Evolutionary conservation across 2,329 filamentous ascomycete genomes (phyloP).

Genomic region (Neofusicoccum sp.): DNA sequence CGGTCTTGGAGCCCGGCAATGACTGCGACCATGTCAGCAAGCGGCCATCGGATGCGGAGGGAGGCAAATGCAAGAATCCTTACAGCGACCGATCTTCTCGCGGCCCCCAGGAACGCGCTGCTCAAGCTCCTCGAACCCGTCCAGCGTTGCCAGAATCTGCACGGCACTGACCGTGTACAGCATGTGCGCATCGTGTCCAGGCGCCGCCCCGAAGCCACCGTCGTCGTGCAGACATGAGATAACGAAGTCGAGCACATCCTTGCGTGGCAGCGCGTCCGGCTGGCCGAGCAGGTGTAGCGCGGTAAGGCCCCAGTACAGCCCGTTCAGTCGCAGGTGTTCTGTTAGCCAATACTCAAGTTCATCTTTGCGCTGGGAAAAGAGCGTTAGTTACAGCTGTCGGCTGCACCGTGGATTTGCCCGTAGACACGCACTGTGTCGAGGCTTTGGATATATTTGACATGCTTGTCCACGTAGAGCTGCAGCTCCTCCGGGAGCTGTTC

Average conservation of each 20-base stretch:
- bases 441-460: conserved; percentile 91
- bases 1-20: conserved; percentile 81
- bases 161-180: conserved; percentile 94
- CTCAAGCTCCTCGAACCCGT: conserved; percentile 84
- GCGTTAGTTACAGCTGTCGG: conserved; percentile 22
- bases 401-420: conserved; percentile 4
- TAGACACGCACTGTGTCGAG: conserved; percentile 72
- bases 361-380: conserved; percentile 69
- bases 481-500: conserved; percentile 49
- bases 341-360: conserved; percentile 98
- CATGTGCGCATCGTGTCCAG: conserved; percentile 94
- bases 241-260: conserved; percentile 87
- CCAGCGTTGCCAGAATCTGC: conserved; percentile 85
- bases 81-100: conserved; percentile 77
- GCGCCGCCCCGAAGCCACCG: conserved; percentile 92
- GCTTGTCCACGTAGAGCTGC: conserved; percentile 62
- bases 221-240: conserved; percentile 87
- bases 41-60: background rate
- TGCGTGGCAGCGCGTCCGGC: conserved; percentile 78
- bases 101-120: conserved; percentile 66
- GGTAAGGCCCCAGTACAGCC: conserved; percentile 94
- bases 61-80: conserved; percentile 40
- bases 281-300: conserved; percentile 82
- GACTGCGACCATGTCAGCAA: conserved; percentile 52
- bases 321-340: conserved; percentile 92